A percentile compares a stretch with the other conserved stretches of the same genome.
These are phyloP conservation scores for Ceratobasidium sp. DNA, from an alignment of 1,284 basidiomycete genomes.

Conservation along the genomic window DNA sequence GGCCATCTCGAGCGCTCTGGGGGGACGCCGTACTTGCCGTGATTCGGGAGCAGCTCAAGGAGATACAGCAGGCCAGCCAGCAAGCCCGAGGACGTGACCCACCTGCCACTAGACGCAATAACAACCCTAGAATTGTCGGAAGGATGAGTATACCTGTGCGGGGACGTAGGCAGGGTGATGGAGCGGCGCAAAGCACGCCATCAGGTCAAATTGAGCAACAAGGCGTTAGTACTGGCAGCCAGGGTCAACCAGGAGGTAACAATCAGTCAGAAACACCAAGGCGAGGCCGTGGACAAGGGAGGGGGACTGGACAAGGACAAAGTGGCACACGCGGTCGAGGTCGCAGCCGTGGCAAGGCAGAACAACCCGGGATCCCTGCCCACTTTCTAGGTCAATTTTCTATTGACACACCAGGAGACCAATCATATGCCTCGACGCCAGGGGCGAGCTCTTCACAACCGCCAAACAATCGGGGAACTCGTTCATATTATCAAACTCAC, in stretches of 20 bases:
- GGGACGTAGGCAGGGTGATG: too few relatives aligned
- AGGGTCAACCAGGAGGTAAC: too few relatives aligned
- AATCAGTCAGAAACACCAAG: too few relatives aligned
- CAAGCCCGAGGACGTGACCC: neutral
- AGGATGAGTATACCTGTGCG: too few relatives aligned
- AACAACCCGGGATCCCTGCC: neutral
- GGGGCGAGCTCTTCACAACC: neutral
- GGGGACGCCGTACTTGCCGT: neutral
- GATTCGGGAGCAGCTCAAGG: neutral
- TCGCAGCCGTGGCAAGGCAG: too few relatives aligned
- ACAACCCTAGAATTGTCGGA: too few relatives aligned
- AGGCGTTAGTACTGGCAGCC: too few relatives aligned
- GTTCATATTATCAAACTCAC: constrained; percentile 1
- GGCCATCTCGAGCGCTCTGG: constrained; percentile 12
- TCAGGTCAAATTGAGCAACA: too few relatives aligned
- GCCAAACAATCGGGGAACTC: neutral
- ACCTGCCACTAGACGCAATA: neutral
- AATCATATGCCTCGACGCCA: neutral
- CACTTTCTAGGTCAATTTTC: neutral
- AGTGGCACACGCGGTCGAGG: too few relatives aligned
- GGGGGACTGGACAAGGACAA: too few relatives aligned
- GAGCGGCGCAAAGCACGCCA: too few relatives aligned
- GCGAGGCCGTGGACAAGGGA: too few relatives aligned
- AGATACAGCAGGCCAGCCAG: neutral
- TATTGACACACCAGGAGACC: neutral